Conservation (phyloP, 306 rosid species). For the Fragaria ananassa region DNA sequence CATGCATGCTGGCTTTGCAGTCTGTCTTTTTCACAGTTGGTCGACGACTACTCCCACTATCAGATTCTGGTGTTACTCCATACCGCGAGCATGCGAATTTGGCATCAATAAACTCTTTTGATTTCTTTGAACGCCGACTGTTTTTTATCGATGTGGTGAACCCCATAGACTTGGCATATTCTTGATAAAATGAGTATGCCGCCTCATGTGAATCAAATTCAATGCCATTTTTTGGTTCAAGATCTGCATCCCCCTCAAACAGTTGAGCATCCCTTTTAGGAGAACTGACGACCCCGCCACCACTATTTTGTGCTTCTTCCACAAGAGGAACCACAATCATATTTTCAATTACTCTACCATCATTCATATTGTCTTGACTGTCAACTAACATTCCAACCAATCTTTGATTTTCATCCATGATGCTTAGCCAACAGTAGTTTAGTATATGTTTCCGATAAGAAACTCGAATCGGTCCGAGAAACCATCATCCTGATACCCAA, state of each 20-base stretch:
- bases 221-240: constrained; percentile 77
- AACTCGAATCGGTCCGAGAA: neutral
- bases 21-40: constrained; percentile 93
- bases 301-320: constrained; percentile 48
- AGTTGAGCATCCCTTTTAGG: constrained; percentile 47
- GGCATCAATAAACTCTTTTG: constrained; percentile 91
- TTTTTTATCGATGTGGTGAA: constrained; percentile 91
- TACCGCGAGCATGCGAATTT: constrained; percentile 93
- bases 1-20: constrained; percentile 98
- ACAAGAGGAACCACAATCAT: constrained; percentile 56
- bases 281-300: constrained; percentile 38
- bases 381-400: constrained; percentile 19
- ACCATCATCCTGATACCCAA: constrained; percentile 6
- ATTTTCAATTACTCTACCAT: constrained; percentile 31
- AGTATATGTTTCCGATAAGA: constrained; percentile 7
- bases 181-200: constrained; percentile 80
- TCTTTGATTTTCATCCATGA: constrained; percentile 24
- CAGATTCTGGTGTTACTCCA: constrained; percentile 88
- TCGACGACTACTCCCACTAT: constrained; percentile 75
- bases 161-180: constrained; percentile 96
- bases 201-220: constrained; percentile 83
- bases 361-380: constrained; percentile 34
- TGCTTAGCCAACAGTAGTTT: constrained; percentile 17
- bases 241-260: constrained; percentile 68
- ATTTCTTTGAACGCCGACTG: constrained; percentile 94